phyloP scores from a whole-genome alignment of 768 basidiomycete species.

The Solioccasus polychromus region DNA sequence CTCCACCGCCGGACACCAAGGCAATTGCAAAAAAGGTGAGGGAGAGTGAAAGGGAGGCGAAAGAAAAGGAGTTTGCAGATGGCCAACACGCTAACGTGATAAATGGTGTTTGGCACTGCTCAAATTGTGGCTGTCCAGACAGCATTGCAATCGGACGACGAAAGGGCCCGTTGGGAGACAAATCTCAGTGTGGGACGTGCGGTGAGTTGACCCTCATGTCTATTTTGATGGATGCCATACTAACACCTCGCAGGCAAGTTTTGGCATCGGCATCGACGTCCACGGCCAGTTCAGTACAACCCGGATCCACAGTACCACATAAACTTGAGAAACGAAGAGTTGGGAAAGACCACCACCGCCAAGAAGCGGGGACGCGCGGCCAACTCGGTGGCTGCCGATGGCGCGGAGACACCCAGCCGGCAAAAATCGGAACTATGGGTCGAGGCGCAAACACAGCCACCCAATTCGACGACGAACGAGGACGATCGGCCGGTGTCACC shows the following conservation, averaged over 20 bases:
- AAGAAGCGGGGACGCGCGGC: slow-evolving; percentile 46
- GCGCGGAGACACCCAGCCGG: slow-evolving; percentile 53
- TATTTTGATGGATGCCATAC: slow-evolving; percentile 1
- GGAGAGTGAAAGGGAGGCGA: slow-evolving; percentile 78
- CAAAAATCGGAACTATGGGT: slow-evolving; percentile 36
- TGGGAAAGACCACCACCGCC: slow-evolving; percentile 45
- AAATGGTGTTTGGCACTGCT: slow-evolving; percentile 91
- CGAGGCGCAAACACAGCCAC: slow-evolving; percentile 34
- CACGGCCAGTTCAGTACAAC: slow-evolving; percentile 79
- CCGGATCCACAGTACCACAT: slow-evolving; percentile 69
- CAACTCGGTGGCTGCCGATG: slow-evolving; percentile 29
- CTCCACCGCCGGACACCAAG: slow-evolving; percentile 45
- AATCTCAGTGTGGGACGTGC: slow-evolving; percentile 89
- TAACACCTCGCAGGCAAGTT: slow-evolving; percentile 62
- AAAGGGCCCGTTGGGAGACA: slow-evolving; percentile 88
- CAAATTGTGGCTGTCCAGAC: slow-evolving; percentile 91
- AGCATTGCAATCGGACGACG: slow-evolving; percentile 79
- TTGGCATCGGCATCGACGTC: slow-evolving; percentile 84
- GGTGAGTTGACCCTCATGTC: slow-evolving; percentile 49
- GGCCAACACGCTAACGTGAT: slow-evolving; percentile 81
- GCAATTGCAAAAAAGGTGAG: slow-evolving; percentile 59
- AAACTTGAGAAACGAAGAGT: slow-evolving; percentile 56
- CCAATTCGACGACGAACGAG: slow-evolving; percentile 34
- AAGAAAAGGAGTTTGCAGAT: slow-evolving; percentile 79
- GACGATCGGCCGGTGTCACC: slow-evolving; percentile 64